Base-by-base conservation (phyloP, 148 eudicot species). In the Bassia scoparia region DNA sequence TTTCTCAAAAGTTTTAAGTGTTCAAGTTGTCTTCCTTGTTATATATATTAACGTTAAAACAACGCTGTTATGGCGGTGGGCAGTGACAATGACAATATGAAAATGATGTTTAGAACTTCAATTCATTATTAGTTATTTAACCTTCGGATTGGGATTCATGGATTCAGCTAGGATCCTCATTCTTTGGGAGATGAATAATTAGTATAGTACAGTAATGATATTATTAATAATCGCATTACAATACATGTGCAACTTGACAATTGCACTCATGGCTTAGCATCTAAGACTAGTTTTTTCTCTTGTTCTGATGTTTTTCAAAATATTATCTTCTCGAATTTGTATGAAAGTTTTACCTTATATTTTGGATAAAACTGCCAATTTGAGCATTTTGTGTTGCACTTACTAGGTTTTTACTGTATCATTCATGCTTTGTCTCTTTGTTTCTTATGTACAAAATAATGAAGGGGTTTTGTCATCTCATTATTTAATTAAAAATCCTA, bases 1-100 rank as follows among this genome's bases (percentile, higher is more conserved):
- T 64, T 55, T 33, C 38, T 34, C 48, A 33, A 0, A 37, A 34
- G 11, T 26, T 24, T 30, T 44, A 31, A 37, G 18, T 68, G 31
- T 72, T 13, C 68, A 78, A 72, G 46, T 65, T 59, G 71, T 50
- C 41, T 26, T 65, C 55, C 34, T 64, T 55, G 66, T 56, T 65
- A 21, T 17, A 41, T 65, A 21, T 17, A 41, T 53, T 29, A 21
- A 55, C 23, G 33, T 58, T 53, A 58, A 27, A 75, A 68, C 18
- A 67, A 43, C 18, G 26, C 59, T 68, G 55, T 23, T 44, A 41
- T 59, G 35, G 52, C 56, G 73, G 72, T 67, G 73, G 66, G 72
- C 55, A 65, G 68, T 69, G 82, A 80, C 23, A 67, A 71, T 58
- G 76, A 74, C 59, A 70, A 23, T 11, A 33, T 62, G 81, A 71